Conservation (phyloP, 1,139 yeast genomes). For the Taphrina sp. region DNA sequence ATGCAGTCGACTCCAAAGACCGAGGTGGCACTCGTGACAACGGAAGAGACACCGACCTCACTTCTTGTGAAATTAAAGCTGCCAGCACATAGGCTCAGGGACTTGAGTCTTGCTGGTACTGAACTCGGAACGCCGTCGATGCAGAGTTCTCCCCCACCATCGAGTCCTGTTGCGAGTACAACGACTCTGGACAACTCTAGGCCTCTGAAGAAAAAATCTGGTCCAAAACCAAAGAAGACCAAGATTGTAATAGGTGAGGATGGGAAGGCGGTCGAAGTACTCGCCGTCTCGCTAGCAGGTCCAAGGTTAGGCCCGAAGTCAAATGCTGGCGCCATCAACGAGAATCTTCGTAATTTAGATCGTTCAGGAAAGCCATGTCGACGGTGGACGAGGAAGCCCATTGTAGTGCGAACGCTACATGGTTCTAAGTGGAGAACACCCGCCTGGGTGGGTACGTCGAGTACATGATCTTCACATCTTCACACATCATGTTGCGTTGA, state of each 20-base stretch:
- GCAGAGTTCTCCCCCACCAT: constrained; percentile 20
- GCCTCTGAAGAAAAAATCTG: constrained; percentile 12
- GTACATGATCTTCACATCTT: too few species aligned
- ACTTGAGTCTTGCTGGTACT: background rate
- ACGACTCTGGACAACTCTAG: background rate
- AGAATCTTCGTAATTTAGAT: constrained; percentile 44
- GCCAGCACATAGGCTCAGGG: constrained; percentile 13
- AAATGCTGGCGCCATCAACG: constrained; percentile 37
- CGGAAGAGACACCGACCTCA: constrained; percentile 13
- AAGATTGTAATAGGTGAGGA: constrained; percentile 12
- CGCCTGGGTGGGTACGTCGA: background rate
- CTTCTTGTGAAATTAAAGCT: constrained; percentile 8
- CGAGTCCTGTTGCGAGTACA: constrained; percentile 7
- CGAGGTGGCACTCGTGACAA: background rate
- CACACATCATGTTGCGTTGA: too few species aligned
- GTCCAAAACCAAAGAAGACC: constrained; percentile 22
- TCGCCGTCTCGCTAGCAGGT: constrained; percentile 5
- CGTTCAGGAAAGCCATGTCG: constrained; percentile 51
- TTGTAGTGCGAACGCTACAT: constrained; percentile 50
- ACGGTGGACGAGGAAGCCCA: constrained; percentile 52
- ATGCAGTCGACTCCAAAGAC: background rate
- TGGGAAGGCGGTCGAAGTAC: constrained; percentile 13
- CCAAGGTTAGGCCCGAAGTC: constrained; percentile 39
- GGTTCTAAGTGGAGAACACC: constrained; percentile 26
- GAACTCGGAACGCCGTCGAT: constrained; percentile 1